Base-by-base conservation (phyloP, 805 yeast species). In the Kodamaea kaohsiungensis region DNA sequence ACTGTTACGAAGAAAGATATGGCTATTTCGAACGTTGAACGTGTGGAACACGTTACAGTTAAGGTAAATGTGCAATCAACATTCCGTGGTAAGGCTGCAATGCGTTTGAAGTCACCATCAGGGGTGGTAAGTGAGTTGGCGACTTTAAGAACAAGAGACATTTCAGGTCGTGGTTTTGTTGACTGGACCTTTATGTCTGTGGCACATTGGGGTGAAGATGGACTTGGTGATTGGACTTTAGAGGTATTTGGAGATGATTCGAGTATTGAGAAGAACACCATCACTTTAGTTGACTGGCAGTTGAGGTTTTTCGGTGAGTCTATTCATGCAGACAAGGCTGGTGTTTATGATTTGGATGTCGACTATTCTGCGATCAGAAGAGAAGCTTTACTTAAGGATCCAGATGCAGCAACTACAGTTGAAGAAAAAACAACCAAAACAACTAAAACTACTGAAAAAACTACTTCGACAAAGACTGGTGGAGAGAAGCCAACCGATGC, bases 131-230 rank as follows among this genome's bases (percentile, higher is more conserved):
- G 97, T 16, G 81, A 84, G 46, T 77, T 95, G 56, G 97, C 95
- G 0, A 81, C 85, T 19, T 77, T 78, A 16, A 81, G 99, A 61
- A 71, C 71, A 6, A 60, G 70, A 16, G 99, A 95, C 68, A 59
- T 54, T 7, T 76, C 84, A 5, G 57, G 61, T 1, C 74, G 66
- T 0, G 96, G 97, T 0, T 88, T 90, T 59, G 61, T 66, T 4
- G 78, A 88, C 60, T 95, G 99, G 99, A 88, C 89, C 1, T 95
- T 95, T 65, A 90, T 92, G 90, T 82, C 93, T 9, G 98, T 95
- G n/a, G 98, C 96, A 1, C 98, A 95, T 68, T 95, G 98, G 98
- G 97, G 97, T 40, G 92, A 87, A 61, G 48, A 65, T 1, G 93
- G 92, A 2, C 70, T 70, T 22, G 99, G 99, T 9, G 83, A 80